A percentile compares a stretch with the other conserved stretches of the same genome.
These are phyloP conservation scores for Escallonia rubra DNA, from an alignment of 129 eudicot genomes.

Conservation along the genomic window DNA sequence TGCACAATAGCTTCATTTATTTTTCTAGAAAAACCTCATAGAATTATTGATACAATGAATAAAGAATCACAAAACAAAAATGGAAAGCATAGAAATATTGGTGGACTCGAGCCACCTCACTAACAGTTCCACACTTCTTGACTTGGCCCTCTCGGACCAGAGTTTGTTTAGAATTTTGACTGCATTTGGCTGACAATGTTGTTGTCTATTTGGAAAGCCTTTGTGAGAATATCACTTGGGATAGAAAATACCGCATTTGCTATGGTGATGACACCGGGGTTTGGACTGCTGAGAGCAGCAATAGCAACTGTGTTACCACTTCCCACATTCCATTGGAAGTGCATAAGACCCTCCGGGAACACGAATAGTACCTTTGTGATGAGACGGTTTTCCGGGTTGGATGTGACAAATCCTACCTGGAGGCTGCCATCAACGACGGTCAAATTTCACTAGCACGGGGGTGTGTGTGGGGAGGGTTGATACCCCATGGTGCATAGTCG, in stretches of 20 bases:
- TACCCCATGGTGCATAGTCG: background rate
- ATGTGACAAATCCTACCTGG: background rate
- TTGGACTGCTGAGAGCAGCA: background rate
- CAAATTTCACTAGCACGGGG: background rate
- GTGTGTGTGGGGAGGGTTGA: background rate
- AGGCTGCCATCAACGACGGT: background rate
- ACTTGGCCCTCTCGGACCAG: too few relatives aligned
- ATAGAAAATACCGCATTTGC: background rate
- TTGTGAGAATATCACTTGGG: background rate
- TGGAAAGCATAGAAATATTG: too few relatives aligned
- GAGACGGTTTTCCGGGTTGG: background rate
- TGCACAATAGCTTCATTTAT: too few relatives aligned
- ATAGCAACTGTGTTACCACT: background rate
- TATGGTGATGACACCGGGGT: background rate
- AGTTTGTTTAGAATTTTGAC: too few relatives aligned
- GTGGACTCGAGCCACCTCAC: too few relatives aligned
- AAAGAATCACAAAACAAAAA: too few relatives aligned
- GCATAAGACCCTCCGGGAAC: background rate
- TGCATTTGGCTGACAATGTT: too few relatives aligned
- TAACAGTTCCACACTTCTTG: too few relatives aligned
- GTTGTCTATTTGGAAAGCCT: background rate
- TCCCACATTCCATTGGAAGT: background rate
- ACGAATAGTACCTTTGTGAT: background rate
- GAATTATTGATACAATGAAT: too few relatives aligned
- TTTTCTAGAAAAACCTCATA: too few relatives aligned